Evolutionary conservation across 768 basidiomycete species (phyloP).

Genomic region (Collybia sp.): DNA sequence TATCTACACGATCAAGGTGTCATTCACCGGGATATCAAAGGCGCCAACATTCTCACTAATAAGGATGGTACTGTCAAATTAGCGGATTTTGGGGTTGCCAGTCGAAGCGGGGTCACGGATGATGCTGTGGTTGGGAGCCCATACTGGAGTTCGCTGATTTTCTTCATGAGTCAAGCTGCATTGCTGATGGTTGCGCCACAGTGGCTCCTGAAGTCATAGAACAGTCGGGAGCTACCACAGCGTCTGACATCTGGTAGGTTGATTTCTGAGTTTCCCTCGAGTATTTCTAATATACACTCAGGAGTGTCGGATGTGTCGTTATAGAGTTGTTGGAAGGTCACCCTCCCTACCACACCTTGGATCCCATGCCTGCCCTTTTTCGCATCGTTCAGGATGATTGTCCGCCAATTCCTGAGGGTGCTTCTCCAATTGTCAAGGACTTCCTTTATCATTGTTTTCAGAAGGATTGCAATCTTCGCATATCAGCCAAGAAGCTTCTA

Average conservation of each 20-base stretch:
- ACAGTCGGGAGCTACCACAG: conserved; percentile 93
- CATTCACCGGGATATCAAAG: conserved; percentile 98
- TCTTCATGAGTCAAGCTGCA: background rate
- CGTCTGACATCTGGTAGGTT: conserved; percentile 84
- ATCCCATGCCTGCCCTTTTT: conserved; percentile 98
- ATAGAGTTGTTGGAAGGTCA: conserved; percentile 91
- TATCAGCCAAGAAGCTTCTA: conserved; percentile 89
- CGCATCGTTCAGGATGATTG: conserved; percentile 98
- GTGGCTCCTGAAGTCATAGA: conserved; percentile 99
- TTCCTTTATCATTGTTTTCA: conserved; percentile 98
- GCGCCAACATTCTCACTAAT: conserved; percentile 97
- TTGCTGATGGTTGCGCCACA: conserved; percentile 19
- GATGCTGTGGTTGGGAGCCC: conserved; percentile 96
- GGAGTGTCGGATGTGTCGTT: conserved; percentile 95
- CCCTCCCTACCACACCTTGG: conserved; percentile 93
- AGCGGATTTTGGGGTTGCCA: conserved; percentile 98
- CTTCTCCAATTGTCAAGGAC: conserved; percentile 92
- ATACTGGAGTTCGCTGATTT: conserved; percentile 82
- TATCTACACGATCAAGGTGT: conserved; percentile 99
- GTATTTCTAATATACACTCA: conserved; percentile 10
- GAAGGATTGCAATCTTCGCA: conserved; percentile 92
- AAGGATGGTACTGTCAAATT: conserved; percentile 98
- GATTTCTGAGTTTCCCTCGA: background rate
- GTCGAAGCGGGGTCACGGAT: conserved; percentile 72
- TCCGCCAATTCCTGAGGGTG: conserved; percentile 94